Evolutionary conservation across 1,139 yeast genomes (phyloP).

Genomic region (Candida sp.): DNA sequence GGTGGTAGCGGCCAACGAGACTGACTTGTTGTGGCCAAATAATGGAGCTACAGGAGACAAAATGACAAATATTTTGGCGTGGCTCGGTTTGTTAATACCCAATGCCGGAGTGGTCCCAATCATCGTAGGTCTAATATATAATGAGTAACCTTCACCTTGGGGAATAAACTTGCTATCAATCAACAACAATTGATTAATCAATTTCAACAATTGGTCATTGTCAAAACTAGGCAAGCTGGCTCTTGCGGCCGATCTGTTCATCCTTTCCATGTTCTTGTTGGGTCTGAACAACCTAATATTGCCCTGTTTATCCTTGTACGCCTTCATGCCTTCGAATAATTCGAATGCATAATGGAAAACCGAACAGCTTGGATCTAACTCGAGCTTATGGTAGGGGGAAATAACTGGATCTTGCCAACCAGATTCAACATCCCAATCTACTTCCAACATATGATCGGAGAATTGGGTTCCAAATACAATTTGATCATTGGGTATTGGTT

Average conservation of each 20-base stretch:
- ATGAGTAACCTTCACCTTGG: constrained; percentile 78
- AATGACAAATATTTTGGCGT: constrained; percentile 79
- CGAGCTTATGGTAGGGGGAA: constrained; percentile 74
- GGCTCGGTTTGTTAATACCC: constrained; percentile 80
- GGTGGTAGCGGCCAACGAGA: constrained; percentile 85
- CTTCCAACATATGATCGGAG: constrained; percentile 86
- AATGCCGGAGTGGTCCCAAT: constrained; percentile 87
- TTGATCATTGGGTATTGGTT: constrained; percentile 66
- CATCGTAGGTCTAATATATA: constrained; percentile 90
- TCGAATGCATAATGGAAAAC: constrained; percentile 96
- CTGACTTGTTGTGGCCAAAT: constrained; percentile 90
- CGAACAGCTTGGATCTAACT: constrained; percentile 80
- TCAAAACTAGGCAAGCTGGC: constrained; percentile 87
- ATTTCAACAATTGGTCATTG: constrained; percentile 66
- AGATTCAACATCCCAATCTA: constrained; percentile 71
- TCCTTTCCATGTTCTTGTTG: constrained; percentile 85
- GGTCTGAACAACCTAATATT: constrained; percentile 84
- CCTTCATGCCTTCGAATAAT: constrained; percentile 95
- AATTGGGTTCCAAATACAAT: constrained; percentile 84
- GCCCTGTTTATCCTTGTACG: constrained; percentile 71
- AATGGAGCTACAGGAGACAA: constrained; percentile 97
- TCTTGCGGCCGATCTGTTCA: constrained; percentile 85
- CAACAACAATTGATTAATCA: constrained; percentile 70
- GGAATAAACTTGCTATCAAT: constrained; percentile 81
- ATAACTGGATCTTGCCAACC: constrained; percentile 95